Conservation (phyloP, 495 filamentous ascomycete genomes). For the Rhypophila decipiens region DNA sequence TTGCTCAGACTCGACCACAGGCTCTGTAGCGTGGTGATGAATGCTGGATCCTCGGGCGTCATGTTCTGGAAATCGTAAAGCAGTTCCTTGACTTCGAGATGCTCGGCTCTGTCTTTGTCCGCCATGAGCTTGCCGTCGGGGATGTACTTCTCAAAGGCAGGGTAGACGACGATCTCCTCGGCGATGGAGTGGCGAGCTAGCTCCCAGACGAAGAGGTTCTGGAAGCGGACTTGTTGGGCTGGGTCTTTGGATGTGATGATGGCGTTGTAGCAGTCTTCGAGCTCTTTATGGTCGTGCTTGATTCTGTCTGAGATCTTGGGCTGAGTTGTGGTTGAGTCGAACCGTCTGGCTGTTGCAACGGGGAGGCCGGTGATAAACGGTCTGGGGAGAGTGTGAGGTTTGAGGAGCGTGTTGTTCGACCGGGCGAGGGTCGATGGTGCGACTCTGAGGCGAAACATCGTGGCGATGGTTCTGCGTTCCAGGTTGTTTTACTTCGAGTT, state of each 20-base stretch:
- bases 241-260: constrained; percentile 44
- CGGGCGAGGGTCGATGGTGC: too few species aligned
- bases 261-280: constrained; percentile 52
- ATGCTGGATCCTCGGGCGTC: constrained; percentile 37
- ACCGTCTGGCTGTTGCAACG: too few species aligned
- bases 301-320: constrained; percentile 48
- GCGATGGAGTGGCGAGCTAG: constrained; percentile 59
- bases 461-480: too few species aligned
- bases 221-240: constrained; percentile 46
- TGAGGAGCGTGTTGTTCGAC: too few species aligned
- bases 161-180: constrained; percentile 68
- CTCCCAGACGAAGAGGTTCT: constrained; percentile 68
- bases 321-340: too few species aligned
- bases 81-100: constrained; percentile 53
- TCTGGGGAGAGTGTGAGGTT: too few species aligned
- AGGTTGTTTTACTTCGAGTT: too few species aligned
- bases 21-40: constrained; percentile 43
- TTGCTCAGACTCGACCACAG: constrained; percentile 46
- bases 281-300: constrained; percentile 56
- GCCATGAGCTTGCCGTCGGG: constrained; percentile 43
- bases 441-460: too few species aligned
- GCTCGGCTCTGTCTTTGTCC: constrained; percentile 54
- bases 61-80: constrained; percentile 58
- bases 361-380: too few species aligned
- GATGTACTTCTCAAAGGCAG: constrained; percentile 55